These are phyloP conservation scores for Cutaneotrichosporon daszewskae DNA, from an alignment of 1,284 basidiomycete genomes.

Conservation along the genomic window DNA sequence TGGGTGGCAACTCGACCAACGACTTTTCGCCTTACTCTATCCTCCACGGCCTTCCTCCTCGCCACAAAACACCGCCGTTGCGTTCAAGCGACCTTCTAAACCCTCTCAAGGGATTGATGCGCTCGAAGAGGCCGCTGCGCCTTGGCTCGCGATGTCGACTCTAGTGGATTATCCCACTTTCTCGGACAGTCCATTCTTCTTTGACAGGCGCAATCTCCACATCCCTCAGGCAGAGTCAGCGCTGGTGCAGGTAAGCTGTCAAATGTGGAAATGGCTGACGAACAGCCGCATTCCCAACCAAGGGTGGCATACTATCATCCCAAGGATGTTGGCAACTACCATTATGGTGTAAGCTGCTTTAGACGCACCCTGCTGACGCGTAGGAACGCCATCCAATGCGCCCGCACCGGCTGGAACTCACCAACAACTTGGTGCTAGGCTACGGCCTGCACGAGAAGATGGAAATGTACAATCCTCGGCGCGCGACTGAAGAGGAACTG, in stretches of 20 bases:
- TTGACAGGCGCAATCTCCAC: constrained; percentile 36
- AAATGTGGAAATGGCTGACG: background rate
- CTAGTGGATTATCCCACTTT: constrained; percentile 41
- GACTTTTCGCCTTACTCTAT: background rate
- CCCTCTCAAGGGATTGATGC: too few relatives aligned
- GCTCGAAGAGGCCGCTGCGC: too few relatives aligned
- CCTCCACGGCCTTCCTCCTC: background rate
- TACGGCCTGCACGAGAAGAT: constrained; percentile 96
- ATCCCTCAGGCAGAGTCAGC: constrained; percentile 37
- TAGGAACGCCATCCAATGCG: constrained; percentile 99
- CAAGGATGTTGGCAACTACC: constrained; percentile 87
- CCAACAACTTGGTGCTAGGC: constrained; percentile 90
- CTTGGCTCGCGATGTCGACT: constrained; percentile 8
- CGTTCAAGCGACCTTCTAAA: too few relatives aligned
- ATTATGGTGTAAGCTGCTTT: constrained; percentile 69
- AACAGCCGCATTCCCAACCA: constrained; percentile 72
- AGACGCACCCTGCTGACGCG: constrained; percentile 5
- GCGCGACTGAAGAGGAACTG: constrained; percentile 84
- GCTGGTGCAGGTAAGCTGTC: constrained; percentile 34
- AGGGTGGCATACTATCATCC: constrained; percentile 95
- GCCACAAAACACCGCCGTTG: background rate
- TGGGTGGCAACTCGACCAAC: constrained; percentile 8
- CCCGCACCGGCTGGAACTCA: constrained; percentile 86
- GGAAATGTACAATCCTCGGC: constrained; percentile 82
- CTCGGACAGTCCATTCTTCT: constrained; percentile 48